Conservation (phyloP, 2,329 filamentous ascomycete genomes). For the Xylariaceae sp. region DNA sequence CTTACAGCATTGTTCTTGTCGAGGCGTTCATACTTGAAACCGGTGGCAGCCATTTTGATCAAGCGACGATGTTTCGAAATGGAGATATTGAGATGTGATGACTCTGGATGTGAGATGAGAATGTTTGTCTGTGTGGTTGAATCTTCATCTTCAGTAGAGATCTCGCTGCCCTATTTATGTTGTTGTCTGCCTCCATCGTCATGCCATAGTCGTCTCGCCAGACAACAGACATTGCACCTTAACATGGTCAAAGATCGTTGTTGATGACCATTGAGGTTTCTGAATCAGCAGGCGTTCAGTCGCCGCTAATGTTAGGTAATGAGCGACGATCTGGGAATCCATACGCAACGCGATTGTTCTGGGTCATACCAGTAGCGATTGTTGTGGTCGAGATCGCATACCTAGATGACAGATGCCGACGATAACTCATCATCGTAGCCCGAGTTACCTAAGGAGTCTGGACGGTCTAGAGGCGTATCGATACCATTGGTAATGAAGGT, state of each 20-base stretch:
- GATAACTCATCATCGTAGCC: neutral
- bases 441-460: too few relatives aligned
- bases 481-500: too few relatives aligned
- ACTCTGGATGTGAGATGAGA: neutral
- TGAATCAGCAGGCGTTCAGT: too few relatives aligned
- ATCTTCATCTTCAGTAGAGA: neutral
- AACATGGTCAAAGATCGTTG: too few relatives aligned
- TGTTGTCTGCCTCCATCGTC: neutral
- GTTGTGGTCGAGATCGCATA: too few relatives aligned
- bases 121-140: neutral
- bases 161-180: slow-evolving; percentile 10
- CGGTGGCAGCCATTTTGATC: slow-evolving; percentile 12
- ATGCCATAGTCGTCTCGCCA: neutral
- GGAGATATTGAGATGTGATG: neutral
- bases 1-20: slow-evolving; percentile 32
- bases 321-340: too few relatives aligned
- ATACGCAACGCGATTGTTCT: too few relatives aligned
- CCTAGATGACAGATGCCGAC: neutral
- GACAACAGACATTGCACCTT: neutral
- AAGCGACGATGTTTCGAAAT: neutral
- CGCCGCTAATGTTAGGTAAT: too few relatives aligned
- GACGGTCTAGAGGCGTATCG: too few relatives aligned
- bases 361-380: too few relatives aligned
- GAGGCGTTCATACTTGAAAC: slow-evolving; percentile 33
- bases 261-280: too few relatives aligned